phyloP scores from a whole-genome alignment of 345 rosid species.

The Pistacia vera region DNA sequence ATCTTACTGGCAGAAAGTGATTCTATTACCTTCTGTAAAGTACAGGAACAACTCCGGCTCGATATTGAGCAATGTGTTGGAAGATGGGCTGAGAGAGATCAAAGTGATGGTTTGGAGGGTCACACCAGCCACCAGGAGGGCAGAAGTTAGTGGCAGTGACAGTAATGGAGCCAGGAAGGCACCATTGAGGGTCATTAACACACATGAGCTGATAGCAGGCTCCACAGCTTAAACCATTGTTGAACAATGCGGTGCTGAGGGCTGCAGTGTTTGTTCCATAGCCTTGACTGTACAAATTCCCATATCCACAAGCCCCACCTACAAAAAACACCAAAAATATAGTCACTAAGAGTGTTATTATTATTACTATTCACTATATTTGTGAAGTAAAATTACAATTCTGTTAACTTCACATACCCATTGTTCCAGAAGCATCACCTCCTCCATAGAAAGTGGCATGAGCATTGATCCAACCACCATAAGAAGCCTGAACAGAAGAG shows the following conservation, averaged over 20 bases:
- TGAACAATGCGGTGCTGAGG: constrained; percentile 65
- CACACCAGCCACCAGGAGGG: constrained; percentile 90
- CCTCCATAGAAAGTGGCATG: constrained; percentile 86
- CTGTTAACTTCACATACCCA: constrained; percentile 42
- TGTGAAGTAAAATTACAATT: background rate
- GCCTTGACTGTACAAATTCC: constrained; percentile 70
- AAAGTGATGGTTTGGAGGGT: constrained; percentile 76
- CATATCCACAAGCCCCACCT: constrained; percentile 90
- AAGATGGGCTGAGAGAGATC: constrained; percentile 82
- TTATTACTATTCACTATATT: background rate
- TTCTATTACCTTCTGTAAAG: constrained; percentile 58
- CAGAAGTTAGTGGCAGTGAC: constrained; percentile 88
- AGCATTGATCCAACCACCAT: constrained; percentile 68
- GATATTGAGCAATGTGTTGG: constrained; percentile 66
- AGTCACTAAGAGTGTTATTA: background rate
- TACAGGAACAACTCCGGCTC: constrained; percentile 76
- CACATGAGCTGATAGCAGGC: constrained; percentile 65
- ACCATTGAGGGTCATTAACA: constrained; percentile 75
- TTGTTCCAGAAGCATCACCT: constrained; percentile 87
- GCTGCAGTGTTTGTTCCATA: constrained; percentile 78
- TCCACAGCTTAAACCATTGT: constrained; percentile 70
- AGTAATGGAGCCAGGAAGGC: constrained; percentile 59
- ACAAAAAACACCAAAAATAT: background rate
- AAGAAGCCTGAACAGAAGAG: constrained; percentile 35
- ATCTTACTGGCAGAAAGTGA: background rate